These are phyloP conservation scores for Penicillium olsonii DNA, from an alignment of 2,329 filamentous ascomycete genomes.

Conservation along the genomic window DNA sequence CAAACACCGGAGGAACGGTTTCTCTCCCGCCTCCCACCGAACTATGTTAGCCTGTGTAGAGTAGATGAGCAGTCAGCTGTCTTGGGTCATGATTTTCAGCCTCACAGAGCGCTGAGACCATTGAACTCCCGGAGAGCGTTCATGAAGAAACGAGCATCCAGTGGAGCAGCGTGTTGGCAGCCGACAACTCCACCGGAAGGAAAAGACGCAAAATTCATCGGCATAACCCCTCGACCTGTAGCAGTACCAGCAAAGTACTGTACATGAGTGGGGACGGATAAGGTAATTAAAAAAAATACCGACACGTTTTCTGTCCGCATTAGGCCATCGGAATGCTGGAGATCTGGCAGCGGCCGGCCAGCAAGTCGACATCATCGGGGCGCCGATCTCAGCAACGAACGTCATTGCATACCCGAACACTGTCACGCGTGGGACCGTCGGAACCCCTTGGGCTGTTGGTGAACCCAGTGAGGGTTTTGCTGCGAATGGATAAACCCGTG, in stretches of 20 bases:
- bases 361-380: slow-evolving; percentile 22
- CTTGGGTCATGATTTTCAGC: neutral
- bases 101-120: neutral
- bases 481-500: neutral
- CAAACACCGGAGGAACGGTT: neutral
- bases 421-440: slow-evolving; percentile 12
- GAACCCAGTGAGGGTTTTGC: too few relatives aligned
- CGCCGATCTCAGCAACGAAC: slow-evolving; percentile 18
- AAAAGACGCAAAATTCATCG: slow-evolving; percentile 12
- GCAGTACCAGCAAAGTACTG: slow-evolving; percentile 2
- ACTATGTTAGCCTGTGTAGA: neutral
- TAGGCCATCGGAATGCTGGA: neutral
- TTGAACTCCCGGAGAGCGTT: neutral
- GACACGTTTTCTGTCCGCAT: slow-evolving; percentile 4
- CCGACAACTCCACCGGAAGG: slow-evolving; percentile 11
- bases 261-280: slow-evolving; percentile 3
- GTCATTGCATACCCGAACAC: slow-evolving; percentile 10
- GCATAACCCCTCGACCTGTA: slow-evolving; percentile 1
- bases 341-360: slow-evolving; percentile 15
- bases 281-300: slow-evolving; percentile 1
- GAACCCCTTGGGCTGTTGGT: neutral
- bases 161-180: slow-evolving; percentile 10
- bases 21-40: neutral
- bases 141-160: neutral
- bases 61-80: too few relatives aligned